A percentile compares a stretch with the other conserved stretches of the same genome.
Conservation (phyloP, 2,329 filamentous ascomycete genomes). For the Penicillium polonicum region DNA sequence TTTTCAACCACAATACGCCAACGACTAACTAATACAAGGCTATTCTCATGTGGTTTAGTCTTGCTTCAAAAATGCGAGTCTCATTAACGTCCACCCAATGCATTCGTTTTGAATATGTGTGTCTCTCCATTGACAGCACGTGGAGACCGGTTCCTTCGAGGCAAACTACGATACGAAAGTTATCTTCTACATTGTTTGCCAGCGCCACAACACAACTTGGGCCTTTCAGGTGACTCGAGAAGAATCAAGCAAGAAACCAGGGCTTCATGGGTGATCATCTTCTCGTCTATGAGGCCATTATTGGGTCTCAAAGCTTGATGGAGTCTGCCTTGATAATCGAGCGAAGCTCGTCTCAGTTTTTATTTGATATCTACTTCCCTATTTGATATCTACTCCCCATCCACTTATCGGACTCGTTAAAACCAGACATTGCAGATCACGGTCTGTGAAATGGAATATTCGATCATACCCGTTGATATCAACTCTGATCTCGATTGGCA, state of each 20-base stretch:
- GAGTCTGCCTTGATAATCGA: neutral
- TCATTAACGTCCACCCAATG: neutral
- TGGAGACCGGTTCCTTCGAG: neutral
- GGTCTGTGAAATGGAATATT: neutral
- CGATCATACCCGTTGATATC: neutral
- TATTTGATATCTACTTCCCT: neutral
- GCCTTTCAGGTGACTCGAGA: neutral
- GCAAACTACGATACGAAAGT: neutral
- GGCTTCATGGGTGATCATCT: neutral
- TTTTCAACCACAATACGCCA: neutral
- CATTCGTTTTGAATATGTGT: neutral
- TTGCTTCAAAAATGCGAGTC: neutral
- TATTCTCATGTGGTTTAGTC: neutral
- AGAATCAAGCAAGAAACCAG: neutral
- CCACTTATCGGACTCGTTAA: neutral
- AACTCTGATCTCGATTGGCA: neutral
- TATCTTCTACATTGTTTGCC: neutral
- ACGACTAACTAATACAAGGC: neutral
- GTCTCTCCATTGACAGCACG: neutral
- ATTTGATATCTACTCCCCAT: neutral
- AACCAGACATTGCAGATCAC: neutral
- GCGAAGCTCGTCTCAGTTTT: neutral
- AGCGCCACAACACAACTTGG: neutral
- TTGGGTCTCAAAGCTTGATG: neutral
- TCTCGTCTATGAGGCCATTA: neutral